Evolutionary conservation across 768 basidiomycete genomes (phyloP).

Genomic region (Naematelia aurantialba): DNA sequence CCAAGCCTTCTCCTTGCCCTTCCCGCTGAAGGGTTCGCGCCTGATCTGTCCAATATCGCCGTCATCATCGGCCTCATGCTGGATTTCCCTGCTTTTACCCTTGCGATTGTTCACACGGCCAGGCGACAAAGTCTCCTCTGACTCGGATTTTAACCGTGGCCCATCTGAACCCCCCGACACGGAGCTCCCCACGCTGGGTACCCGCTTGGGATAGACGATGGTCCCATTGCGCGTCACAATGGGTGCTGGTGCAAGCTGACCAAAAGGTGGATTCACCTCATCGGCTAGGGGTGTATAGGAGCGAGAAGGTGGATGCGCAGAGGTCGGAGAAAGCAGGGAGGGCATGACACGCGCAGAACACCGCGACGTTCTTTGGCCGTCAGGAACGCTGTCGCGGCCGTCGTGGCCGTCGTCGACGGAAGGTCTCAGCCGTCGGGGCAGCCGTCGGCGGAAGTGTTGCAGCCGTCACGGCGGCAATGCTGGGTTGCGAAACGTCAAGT

Average conservation of each 20-base stretch:
- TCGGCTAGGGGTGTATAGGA: slow-evolving; percentile 35
- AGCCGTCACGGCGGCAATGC: too few species aligned
- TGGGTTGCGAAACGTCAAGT: too few species aligned
- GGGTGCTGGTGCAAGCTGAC: slow-evolving; percentile 26
- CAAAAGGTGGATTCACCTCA: slow-evolving; percentile 31
- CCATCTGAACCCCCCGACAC: slow-evolving; percentile 13
- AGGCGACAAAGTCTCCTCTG: slow-evolving; percentile 27
- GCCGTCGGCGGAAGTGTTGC: too few species aligned
- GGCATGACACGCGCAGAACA: slow-evolving; percentile 26
- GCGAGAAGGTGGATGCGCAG: slow-evolving; percentile 1
- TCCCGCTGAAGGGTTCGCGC: not conserved
- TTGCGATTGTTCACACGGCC: not conserved
- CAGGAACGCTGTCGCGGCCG: too few species aligned
- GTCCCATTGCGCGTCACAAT: slow-evolving; percentile 30
- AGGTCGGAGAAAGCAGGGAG: slow-evolving; percentile 14
- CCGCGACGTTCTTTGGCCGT: too few species aligned
- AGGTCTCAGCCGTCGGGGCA: too few species aligned
- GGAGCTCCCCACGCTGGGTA: slow-evolving; percentile 14
- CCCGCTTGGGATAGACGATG: slow-evolving; percentile 25
- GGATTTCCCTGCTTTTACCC: slow-evolving; percentile 14
- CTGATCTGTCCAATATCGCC: slow-evolving; percentile 1
- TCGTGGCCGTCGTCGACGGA: too few species aligned
- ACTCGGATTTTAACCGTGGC: slow-evolving; percentile 17
- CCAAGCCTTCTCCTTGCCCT: slow-evolving; percentile 18
- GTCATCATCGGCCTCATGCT: slow-evolving; percentile 9